phyloP scores from a whole-genome alignment of 164 flowering plant species.

The Cinnamomum chago region DNA sequence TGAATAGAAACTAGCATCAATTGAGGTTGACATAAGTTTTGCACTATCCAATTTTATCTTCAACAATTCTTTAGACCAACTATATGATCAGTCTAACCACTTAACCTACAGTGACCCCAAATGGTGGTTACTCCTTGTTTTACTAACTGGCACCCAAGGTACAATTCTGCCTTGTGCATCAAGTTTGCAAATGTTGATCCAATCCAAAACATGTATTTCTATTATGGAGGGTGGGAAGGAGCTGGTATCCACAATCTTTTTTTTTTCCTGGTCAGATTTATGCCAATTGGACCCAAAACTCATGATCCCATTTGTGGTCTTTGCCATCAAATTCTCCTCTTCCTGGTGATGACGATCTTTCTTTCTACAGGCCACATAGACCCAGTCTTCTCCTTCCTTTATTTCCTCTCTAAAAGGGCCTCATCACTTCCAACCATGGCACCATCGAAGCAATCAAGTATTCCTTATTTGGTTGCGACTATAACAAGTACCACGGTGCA shows the following conservation, averaged over 20 bases:
- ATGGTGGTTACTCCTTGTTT: no score
- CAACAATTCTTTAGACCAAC: no score
- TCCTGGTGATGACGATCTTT: conserved; percentile 13
- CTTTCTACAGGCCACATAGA: conserved; percentile 4
- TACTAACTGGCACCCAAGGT: no score
- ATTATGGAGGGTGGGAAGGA: conserved; percentile 54
- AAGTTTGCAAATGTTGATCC: not conserved
- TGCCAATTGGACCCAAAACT: conserved; percentile 28
- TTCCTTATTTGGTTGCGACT: conserved; percentile 22
- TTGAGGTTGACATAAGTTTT: no score
- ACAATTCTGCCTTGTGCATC: no score
- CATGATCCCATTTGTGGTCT: conserved; percentile 19
- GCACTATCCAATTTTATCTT: no score
- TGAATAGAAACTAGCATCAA: no score
- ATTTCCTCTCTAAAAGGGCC: conserved; percentile 22
- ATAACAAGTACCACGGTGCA: not conserved
- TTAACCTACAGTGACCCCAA: no score
- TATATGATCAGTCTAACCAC: no score
- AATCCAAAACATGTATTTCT: not conserved
- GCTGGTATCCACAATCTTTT: conserved; percentile 34
- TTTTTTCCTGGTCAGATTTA: conserved; percentile 33
- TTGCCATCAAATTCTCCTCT: conserved; percentile 5
- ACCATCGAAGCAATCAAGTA: conserved; percentile 12
- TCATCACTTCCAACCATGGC: conserved; percentile 19
- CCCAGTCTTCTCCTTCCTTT: conserved; percentile 16